phyloP scores from a whole-genome alignment of 2,329 filamentous ascomycete species.

The Talaromyces pinophilus region DNA sequence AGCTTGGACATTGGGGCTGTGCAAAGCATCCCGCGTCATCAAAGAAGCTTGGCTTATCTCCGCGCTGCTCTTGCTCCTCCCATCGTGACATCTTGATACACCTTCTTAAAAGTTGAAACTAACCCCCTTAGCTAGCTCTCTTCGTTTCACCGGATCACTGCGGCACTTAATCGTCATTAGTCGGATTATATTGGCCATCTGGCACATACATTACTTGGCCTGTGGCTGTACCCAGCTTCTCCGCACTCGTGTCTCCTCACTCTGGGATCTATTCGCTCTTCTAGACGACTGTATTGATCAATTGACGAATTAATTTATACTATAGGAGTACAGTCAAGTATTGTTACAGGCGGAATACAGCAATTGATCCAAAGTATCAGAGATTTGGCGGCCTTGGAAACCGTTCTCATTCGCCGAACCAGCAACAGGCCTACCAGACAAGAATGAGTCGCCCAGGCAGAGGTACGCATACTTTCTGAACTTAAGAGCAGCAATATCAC shows the following conservation, averaged over 20 bases:
- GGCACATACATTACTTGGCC: not conserved
- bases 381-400: not conserved
- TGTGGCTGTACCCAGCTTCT: slow-evolving; percentile 20
- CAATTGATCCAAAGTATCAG: not conserved
- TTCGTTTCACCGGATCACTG: not conserved
- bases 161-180: not conserved
- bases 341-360: not conserved
- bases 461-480: not conserved
- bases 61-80: not conserved
- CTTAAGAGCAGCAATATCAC: not conserved
- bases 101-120: not conserved
- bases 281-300: not conserved
- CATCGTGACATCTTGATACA: not conserved
- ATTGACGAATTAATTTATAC: not conserved
- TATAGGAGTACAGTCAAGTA: not conserved
- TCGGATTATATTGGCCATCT: not conserved
- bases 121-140: not conserved
- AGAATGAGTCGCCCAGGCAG: slow-evolving; percentile 16
- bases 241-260: slow-evolving; percentile 6
- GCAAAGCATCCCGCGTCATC: slow-evolving; percentile 8
- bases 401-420: slow-evolving; percentile 8
- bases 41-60: slow-evolving; percentile 13
- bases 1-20: slow-evolving; percentile 20
- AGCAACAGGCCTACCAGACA: not conserved
- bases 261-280: not conserved